Evolutionary conservation across 2,329 filamentous ascomycete species (phyloP).

Genomic region (Ophiosphaerella narmari): DNA sequence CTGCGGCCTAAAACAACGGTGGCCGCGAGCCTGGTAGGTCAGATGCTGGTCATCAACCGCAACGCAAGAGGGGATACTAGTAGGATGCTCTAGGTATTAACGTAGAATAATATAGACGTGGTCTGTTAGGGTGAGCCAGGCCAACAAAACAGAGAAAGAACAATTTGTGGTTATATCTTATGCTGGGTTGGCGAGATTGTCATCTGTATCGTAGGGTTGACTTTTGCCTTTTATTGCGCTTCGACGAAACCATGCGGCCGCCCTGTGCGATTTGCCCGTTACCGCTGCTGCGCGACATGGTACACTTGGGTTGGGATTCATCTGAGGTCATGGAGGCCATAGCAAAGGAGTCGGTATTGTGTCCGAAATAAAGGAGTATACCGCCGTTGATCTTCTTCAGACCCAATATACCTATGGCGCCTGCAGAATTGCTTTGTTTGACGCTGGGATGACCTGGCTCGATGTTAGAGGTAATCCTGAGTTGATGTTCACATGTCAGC

Average conservation of each 20-base stretch:
- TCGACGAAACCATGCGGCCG: constrained; percentile 56
- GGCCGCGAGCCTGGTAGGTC: too few species aligned
- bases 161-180: background rate
- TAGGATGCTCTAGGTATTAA: too few species aligned
- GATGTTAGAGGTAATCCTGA: constrained; percentile 8
- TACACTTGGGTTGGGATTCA: constrained; percentile 74
- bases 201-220: constrained; percentile 2
- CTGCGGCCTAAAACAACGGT: too few species aligned
- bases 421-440: constrained; percentile 74
- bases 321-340: constrained; percentile 85
- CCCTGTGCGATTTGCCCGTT: constrained; percentile 58
- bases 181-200: background rate
- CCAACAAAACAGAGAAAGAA: too few species aligned
- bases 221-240: constrained; percentile 37
- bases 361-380: constrained; percentile 86
- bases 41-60: too few species aligned
- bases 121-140: too few species aligned
- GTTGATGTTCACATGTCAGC: constrained; percentile 7
- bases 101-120: too few species aligned
- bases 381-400: constrained; percentile 82
- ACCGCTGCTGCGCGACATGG: constrained; percentile 79
- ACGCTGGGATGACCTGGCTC: constrained; percentile 75
- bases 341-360: constrained; percentile 91
- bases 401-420: constrained; percentile 86
- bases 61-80: too few species aligned